A percentile compares a stretch with the other conserved stretches of the same genome.
phyloP scores from a whole-genome alignment of 1,284 basidiomycete species.

The Erythrobasidium hasegawianum region DNA sequence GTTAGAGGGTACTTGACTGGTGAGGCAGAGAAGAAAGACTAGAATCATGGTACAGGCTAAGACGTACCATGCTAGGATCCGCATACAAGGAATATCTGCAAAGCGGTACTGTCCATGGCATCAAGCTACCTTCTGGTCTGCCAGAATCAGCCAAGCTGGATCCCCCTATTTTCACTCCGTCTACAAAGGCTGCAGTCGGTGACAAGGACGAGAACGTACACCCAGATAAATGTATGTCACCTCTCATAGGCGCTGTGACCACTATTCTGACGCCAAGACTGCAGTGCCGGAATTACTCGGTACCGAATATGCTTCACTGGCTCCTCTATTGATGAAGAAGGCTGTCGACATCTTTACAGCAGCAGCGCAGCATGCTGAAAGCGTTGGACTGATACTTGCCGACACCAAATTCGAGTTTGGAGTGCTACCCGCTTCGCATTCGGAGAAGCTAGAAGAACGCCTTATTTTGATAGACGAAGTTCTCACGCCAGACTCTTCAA shows the following conservation, averaged over 20 bases:
- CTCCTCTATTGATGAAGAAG: constrained; percentile 58
- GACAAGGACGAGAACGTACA: constrained; percentile 97
- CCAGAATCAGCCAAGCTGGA: constrained; percentile 81
- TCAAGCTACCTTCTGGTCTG: constrained; percentile 68
- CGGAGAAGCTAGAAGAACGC: constrained; percentile 36
- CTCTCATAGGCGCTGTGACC: not conserved
- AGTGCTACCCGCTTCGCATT: constrained; percentile 53
- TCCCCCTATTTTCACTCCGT: constrained; percentile 88
- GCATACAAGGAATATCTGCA: constrained; percentile 93
- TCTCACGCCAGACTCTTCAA: constrained; percentile 92
- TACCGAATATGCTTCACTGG: constrained; percentile 53
- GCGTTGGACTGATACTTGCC: constrained; percentile 86
- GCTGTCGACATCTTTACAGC: constrained; percentile 69
- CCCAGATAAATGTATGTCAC: constrained; percentile 68
- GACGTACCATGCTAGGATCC: constrained; percentile 60
- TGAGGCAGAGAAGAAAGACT: constrained; percentile 49
- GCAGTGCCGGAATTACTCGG: constrained; percentile 45
- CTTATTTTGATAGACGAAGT: constrained; percentile 93
- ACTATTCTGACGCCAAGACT: constrained; percentile 17
- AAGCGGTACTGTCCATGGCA: constrained; percentile 82
- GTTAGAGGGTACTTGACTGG: constrained; percentile 95
- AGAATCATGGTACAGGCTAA: not conserved
- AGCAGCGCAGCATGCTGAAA: constrained; percentile 72
- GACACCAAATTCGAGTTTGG: constrained; percentile 93
- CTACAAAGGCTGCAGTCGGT: constrained; percentile 93